Base-by-base conservation (phyloP, 78 protist genomes). In the Dictyostelium discoideum region DNA sequence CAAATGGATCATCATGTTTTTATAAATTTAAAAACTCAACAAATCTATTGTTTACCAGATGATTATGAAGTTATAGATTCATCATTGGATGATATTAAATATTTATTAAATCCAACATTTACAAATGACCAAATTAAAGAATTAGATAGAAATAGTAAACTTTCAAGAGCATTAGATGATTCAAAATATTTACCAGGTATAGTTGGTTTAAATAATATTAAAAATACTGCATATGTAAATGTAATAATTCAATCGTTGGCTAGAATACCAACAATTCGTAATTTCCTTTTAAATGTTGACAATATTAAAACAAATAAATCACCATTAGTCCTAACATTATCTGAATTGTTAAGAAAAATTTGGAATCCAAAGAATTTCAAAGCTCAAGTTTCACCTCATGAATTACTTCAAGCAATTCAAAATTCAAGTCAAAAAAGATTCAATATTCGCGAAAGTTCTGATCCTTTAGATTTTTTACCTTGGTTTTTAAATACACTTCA, bases 11-110 rank as follows among this genome's bases (percentile, higher is more conserved):
- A 99, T 94, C 98, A 98, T 76, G 98, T 99, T 13, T 99, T 98
- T 90, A 96, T 99, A 76, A 96, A 99, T 86, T 96, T 99, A 50
- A 60, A 82, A 54, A 97, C 48, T 22, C 92, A 87, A 32, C 63
- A 96, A 94, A 78, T 97, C 26, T 99, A 98, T 92, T 99, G 99
- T 89, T 96, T 99, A 8, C 99, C 99, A 13, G 99, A 99, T 85
- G 97, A 96, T 79, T 99, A 99, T 87, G 99, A 99, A 77, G 97
- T 99, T 46, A 18, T 87, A 16, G 99, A 99, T 80, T 20, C 97
- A 18, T 98, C 99, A 3, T 93, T 99, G n/a, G 60, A 78, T 42
- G 99, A 99, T 96, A 99, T 99, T 7, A 72, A 90, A 86, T 90
- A 90, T 82, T n/a, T 90, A 29, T 63, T 98, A 32, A 60, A 98